Conservation (phyloP, 2,329 filamentous ascomycete genomes). For the Whalleya microplaca region DNA sequence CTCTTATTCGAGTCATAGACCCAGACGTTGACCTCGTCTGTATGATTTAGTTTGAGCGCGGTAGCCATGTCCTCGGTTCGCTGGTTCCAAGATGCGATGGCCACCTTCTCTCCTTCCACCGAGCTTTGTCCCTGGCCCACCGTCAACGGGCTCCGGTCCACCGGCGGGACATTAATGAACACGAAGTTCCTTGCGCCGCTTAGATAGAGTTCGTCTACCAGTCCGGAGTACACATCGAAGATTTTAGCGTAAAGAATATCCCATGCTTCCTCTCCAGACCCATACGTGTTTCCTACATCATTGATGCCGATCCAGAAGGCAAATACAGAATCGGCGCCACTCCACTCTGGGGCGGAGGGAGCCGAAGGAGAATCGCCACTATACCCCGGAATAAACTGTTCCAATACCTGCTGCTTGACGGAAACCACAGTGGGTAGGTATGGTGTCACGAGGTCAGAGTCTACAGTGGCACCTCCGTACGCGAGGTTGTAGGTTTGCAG, state of each 20-base stretch:
- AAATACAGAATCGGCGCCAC: constrained; percentile 45
- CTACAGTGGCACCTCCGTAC: constrained; percentile 57
- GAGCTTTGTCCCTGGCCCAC: constrained; percentile 42
- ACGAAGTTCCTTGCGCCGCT: constrained; percentile 61
- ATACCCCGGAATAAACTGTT: constrained; percentile 47
- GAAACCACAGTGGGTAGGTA: constrained; percentile 52
- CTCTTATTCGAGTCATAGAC: constrained; percentile 55
- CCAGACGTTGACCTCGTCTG: constrained; percentile 51
- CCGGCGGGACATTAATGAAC: constrained; percentile 61
- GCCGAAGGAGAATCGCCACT: constrained; percentile 39
- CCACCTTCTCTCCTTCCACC: constrained; percentile 43
- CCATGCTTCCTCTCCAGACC: constrained; percentile 33
- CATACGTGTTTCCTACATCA: constrained; percentile 56
- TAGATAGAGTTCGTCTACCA: constrained; percentile 52
- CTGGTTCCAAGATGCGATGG: constrained; percentile 56
- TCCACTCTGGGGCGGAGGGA: constrained; percentile 43
- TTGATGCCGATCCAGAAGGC: constrained; percentile 60
- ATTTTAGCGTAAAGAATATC: constrained; percentile 42
- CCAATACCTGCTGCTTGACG: constrained; percentile 53
- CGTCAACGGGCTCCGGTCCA: constrained; percentile 57
- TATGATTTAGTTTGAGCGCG: constrained; percentile 41
- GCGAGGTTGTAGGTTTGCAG: constrained; percentile 58
- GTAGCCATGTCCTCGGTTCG: constrained; percentile 46
- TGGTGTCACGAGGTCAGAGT: constrained; percentile 54
- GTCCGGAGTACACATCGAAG: constrained; percentile 46